These are phyloP conservation scores for Amauroascus niger DNA, from an alignment of 2,329 filamentous ascomycete genomes.

Conservation along the genomic window DNA sequence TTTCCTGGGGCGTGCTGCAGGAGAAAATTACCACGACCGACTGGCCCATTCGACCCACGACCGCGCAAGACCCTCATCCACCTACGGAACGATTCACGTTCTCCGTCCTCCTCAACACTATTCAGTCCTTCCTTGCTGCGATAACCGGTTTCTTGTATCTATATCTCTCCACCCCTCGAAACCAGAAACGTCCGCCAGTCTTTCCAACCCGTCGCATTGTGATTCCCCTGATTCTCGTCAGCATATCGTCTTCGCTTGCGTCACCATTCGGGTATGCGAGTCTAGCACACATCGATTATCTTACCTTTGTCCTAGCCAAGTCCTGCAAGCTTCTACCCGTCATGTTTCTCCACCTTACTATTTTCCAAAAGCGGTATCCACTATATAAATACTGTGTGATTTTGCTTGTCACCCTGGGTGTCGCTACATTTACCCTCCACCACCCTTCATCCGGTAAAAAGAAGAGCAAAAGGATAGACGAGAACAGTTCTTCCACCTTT, in stretches of 20 bases:
- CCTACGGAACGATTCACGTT: constrained; percentile 70
- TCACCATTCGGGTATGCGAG: constrained; percentile 94
- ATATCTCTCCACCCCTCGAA: constrained; percentile 50
- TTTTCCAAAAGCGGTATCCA: constrained; percentile 83
- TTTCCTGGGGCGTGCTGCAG: constrained; percentile 94
- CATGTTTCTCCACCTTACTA: constrained; percentile 88
- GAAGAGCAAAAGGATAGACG: constrained; percentile 40
- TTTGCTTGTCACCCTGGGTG: constrained; percentile 77
- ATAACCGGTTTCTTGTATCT: constrained; percentile 76
- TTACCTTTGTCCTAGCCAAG: constrained; percentile 94
- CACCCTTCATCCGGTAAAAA: constrained; percentile 53
- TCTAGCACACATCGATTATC: constrained; percentile 90
- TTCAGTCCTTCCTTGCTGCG: constrained; percentile 84
- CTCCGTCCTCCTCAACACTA: constrained; percentile 89
- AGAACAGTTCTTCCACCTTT: constrained; percentile 54
- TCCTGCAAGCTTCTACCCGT: constrained; percentile 98
- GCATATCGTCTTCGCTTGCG: constrained; percentile 76
- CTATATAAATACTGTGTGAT: constrained; percentile 96
- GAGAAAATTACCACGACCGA: constrained; percentile 92
- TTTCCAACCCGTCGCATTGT: constrained; percentile 71
- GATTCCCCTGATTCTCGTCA: constrained; percentile 69
- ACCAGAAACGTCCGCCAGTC: constrained; percentile 43
- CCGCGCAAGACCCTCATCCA: constrained; percentile 32
- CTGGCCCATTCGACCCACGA: constrained; percentile 55
- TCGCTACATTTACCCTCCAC: constrained; percentile 90